These are phyloP conservation scores for Peronospora farinosa DNA, from an alignment of 352 stramenopile genomes.

Conservation along the genomic window DNA sequence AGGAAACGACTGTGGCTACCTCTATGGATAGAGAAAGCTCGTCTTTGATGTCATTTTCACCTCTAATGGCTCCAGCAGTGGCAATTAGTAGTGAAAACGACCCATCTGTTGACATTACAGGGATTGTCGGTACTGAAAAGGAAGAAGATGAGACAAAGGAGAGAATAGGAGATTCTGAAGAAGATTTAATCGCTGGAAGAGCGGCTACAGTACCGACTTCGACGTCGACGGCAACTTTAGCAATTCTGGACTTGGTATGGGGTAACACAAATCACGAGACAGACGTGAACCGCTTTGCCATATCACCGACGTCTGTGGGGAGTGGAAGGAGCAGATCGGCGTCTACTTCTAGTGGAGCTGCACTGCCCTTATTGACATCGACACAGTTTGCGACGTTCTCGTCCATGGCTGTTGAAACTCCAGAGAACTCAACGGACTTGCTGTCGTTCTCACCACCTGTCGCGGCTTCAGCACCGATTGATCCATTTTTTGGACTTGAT, in stretches of 20 bases:
- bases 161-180: background rate
- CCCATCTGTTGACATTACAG: conserved; percentile 41
- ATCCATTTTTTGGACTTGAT: conserved; percentile 36
- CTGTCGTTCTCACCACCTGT: conserved; percentile 65
- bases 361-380: conserved; percentile 15
- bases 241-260: conserved; percentile 31
- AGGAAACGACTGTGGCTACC: background rate
- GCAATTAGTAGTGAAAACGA: conserved; percentile 27
- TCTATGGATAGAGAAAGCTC: conserved; percentile 6
- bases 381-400: conserved; percentile 18
- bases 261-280: conserved; percentile 13
- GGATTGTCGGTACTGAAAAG: conserved; percentile 12
- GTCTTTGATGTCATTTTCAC: conserved; percentile 39
- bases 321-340: conserved; percentile 5
- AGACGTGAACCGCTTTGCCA: conserved; percentile 3
- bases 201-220: conserved; percentile 9
- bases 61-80: conserved; percentile 14
- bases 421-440: conserved; percentile 30
- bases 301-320: conserved; percentile 6
- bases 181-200: background rate
- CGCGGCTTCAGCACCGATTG: conserved; percentile 10
- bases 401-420: conserved; percentile 2
- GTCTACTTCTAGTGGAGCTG: conserved; percentile 16
- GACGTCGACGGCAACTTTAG: conserved; percentile 12
- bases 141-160: background rate